phyloP scores from a whole-genome alignment of 352 stramenopile genomes.

The Phytopythium ostracodes region DNA sequence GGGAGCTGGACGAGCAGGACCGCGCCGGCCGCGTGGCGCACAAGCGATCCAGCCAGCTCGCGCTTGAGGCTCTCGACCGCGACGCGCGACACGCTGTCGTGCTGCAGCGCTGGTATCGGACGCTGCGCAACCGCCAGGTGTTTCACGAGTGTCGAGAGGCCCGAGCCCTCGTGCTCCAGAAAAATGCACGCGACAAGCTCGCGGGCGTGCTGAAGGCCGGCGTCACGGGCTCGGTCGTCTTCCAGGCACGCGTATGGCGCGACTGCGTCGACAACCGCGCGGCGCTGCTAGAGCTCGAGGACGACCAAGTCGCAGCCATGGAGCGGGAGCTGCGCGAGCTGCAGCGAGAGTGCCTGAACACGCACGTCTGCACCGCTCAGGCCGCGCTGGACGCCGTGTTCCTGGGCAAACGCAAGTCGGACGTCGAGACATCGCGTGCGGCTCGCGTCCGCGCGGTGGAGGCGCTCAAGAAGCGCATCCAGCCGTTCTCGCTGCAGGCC shows the following conservation, averaged over 20 bases:
- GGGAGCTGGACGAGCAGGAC: constrained; percentile 53
- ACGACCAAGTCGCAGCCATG: constrained; percentile 31
- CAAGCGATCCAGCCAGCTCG: constrained; percentile 59
- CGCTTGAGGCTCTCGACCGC: constrained; percentile 38
- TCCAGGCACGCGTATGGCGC: constrained; percentile 66
- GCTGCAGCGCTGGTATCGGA: constrained; percentile 65
- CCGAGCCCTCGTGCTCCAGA: constrained; percentile 16
- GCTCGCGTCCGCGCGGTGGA: constrained; percentile 18
- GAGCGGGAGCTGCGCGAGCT: constrained; percentile 51
- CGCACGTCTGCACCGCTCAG: constrained; percentile 32
- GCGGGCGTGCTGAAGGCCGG: constrained; percentile 19
- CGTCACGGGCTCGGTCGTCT: constrained; percentile 40
- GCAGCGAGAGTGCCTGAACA: constrained; percentile 33
- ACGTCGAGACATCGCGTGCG: constrained; percentile 24
- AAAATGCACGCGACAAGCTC: constrained; percentile 32
- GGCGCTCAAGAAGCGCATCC: constrained; percentile 46
- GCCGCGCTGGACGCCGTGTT: constrained; percentile 31
- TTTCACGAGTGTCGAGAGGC: constrained; percentile 35
- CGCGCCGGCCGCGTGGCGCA: constrained; percentile 49
- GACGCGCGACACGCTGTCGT: constrained; percentile 32
- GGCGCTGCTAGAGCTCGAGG: constrained; percentile 36
- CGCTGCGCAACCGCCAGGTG: constrained; percentile 49
- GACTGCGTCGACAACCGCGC: constrained; percentile 53
- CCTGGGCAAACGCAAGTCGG: constrained; percentile 30
- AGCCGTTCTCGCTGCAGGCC: constrained; percentile 56